phyloP scores from a whole-genome alignment of 257 asterid species.

The Solanum medicagineum region DNA sequence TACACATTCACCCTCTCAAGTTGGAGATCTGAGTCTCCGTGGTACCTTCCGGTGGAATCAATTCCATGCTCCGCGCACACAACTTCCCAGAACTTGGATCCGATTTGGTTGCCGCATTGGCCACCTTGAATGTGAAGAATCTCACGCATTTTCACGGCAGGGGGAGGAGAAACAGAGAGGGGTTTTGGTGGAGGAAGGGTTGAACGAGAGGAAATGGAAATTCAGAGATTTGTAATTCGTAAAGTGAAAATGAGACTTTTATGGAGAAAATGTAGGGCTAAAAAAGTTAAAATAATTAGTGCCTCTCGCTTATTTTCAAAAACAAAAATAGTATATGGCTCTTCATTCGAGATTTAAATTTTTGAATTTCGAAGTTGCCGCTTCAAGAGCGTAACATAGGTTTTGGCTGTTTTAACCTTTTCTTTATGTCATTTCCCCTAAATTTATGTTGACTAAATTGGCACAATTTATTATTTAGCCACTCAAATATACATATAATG shows the following conservation, averaged over 20 bases:
- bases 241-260: not conserved
- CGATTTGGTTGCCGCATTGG: slow-evolving; percentile 45
- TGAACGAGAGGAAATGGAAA: not conserved
- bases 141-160: slow-evolving; percentile 23
- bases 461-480: not conserved
- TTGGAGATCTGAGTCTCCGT: slow-evolving; percentile 27
- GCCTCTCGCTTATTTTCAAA: not conserved
- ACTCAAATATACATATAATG: not conserved
- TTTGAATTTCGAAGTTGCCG: not conserved
- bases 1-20: slow-evolving; percentile 36
- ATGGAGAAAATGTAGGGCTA: not conserved
- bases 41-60: slow-evolving; percentile 30
- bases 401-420: not conserved
- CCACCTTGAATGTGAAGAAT: slow-evolving; percentile 44
- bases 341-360: not conserved
- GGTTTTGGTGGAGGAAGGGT: not conserved
- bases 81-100: slow-evolving; percentile 47
- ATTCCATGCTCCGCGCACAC: slow-evolving; percentile 39
- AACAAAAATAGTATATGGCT: not conserved
- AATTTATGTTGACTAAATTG: not conserved
- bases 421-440: not conserved
- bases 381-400: not conserved
- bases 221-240: not conserved
- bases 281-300: not conserved
- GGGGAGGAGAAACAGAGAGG: not conserved